These are phyloP conservation scores for Penicillium verrucosum DNA, from an alignment of 2,329 filamentous ascomycete species.

Conservation along the genomic window DNA sequence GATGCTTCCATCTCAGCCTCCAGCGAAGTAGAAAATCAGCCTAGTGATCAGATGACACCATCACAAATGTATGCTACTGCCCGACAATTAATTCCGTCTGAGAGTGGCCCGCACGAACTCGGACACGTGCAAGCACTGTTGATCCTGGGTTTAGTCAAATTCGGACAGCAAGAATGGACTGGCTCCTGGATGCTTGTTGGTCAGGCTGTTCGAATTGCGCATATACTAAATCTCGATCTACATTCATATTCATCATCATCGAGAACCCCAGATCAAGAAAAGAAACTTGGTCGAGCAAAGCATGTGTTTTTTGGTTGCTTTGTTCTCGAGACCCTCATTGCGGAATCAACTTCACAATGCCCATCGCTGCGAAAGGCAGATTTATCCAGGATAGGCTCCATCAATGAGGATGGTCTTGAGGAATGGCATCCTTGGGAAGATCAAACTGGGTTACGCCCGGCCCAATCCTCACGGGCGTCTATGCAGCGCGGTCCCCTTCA, in stretches of 20 bases:
- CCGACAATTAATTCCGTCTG: constrained; percentile 45
- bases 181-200: constrained; percentile 65
- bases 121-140: constrained; percentile 57
- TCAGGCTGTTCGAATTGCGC: constrained; percentile 55
- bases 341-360: constrained; percentile 44
- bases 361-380: constrained; percentile 52
- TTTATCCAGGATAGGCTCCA: constrained; percentile 46
- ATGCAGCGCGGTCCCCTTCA: constrained; percentile 43
- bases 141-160: constrained; percentile 60
- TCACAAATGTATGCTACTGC: constrained; percentile 46
- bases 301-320: constrained; percentile 53
- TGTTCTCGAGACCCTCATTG: constrained; percentile 52
- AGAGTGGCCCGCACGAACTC: constrained; percentile 47
- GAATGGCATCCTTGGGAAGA: constrained; percentile 73
- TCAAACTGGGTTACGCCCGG: constrained; percentile 34
- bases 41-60: constrained; percentile 17
- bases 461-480: constrained; percentile 24
- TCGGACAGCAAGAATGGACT: constrained; percentile 56
- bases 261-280: constrained; percentile 34
- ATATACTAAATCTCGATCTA: constrained; percentile 25
- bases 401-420: constrained; percentile 66
- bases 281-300: constrained; percentile 36
- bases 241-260: constrained; percentile 50
- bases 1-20: constrained; percentile 37
- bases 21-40: constrained; percentile 16